These are phyloP conservation scores for Orobanche coerulescens DNA, from an alignment of 257 asterid species.

Conservation along the genomic window DNA sequence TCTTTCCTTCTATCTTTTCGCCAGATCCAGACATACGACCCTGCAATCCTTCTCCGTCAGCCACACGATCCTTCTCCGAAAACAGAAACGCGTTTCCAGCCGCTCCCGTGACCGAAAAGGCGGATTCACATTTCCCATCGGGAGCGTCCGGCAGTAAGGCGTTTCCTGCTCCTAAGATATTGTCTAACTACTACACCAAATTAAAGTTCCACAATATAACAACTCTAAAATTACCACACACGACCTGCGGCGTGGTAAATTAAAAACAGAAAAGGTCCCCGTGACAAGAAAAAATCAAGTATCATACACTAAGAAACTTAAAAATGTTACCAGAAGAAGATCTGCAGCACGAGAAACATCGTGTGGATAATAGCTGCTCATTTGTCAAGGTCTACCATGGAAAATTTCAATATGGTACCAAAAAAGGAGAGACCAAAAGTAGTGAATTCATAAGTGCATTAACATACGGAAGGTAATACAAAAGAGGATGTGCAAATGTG, in stretches of 20 bases:
- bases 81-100: too few relatives aligned
- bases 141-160: too few relatives aligned
- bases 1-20: too few relatives aligned
- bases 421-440: slow-evolving; percentile 1
- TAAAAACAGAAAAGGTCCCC: background rate
- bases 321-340: slow-evolving; percentile 67
- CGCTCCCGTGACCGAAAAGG: too few relatives aligned
- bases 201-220: background rate
- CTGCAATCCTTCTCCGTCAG: too few relatives aligned
- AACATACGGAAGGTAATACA: background rate
- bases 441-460: background rate
- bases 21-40: too few relatives aligned
- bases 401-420: slow-evolving; percentile 14
- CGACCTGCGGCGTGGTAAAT: background rate
- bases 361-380: slow-evolving; percentile 75
- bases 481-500: background rate
- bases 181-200: background rate
- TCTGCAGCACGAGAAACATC: slow-evolving; percentile 82
- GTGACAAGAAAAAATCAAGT: slow-evolving; percentile 4
- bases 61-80: too few relatives aligned
- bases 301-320: slow-evolving; percentile 17
- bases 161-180: too few relatives aligned
- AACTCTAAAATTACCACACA: background rate
- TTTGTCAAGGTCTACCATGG: slow-evolving; percentile 51
- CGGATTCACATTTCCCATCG: too few relatives aligned